These are phyloP conservation scores for Penicillium italicum DNA, from an alignment of 2,329 filamentous ascomycete genomes.

Conservation along the genomic window DNA sequence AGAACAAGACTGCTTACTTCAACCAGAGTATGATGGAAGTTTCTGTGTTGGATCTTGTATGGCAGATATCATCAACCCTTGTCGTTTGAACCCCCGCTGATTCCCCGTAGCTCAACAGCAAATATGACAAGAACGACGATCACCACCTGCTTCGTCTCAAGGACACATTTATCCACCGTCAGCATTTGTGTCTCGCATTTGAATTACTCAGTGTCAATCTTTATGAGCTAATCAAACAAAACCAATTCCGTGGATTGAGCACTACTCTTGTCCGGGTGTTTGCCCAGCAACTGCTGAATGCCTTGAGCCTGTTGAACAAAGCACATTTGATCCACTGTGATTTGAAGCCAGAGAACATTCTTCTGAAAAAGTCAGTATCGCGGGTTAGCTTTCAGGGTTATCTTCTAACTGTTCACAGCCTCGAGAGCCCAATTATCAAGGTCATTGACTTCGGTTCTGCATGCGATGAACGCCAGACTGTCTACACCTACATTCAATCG, in stretches of 20 bases:
- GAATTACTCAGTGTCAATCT: constrained; percentile 95
- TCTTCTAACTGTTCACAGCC: constrained; percentile 42
- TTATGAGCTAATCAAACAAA: constrained; percentile 99
- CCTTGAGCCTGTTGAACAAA: constrained; percentile 87
- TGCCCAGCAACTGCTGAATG: constrained; percentile 92
- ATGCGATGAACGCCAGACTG: constrained; percentile 95
- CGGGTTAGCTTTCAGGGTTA: neutral
- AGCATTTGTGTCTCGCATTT: constrained; percentile 95
- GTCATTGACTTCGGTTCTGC: constrained; percentile 99
- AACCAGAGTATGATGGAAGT: constrained; percentile 99
- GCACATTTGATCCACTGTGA: constrained; percentile 97
- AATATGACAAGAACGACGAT: constrained; percentile 98
- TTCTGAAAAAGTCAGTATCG: constrained; percentile 75
- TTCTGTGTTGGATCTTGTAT: constrained; percentile 87
- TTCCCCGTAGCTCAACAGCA: constrained; percentile 76
- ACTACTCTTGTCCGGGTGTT: constrained; percentile 96
- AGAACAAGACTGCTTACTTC: constrained; percentile 98
- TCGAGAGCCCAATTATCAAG: constrained; percentile 98
- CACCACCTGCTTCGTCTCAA: constrained; percentile 92
- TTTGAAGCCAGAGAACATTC: constrained; percentile 95
- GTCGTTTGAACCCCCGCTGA: constrained; percentile 19
- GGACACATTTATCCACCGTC: constrained; percentile 96
- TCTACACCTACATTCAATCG: constrained; percentile 99
- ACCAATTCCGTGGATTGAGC: constrained; percentile 95
- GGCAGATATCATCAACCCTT: constrained; percentile 25